phyloP scores from a whole-genome alignment of 108 stramenopile genomes.

The Skeletonema potamos region DNA sequence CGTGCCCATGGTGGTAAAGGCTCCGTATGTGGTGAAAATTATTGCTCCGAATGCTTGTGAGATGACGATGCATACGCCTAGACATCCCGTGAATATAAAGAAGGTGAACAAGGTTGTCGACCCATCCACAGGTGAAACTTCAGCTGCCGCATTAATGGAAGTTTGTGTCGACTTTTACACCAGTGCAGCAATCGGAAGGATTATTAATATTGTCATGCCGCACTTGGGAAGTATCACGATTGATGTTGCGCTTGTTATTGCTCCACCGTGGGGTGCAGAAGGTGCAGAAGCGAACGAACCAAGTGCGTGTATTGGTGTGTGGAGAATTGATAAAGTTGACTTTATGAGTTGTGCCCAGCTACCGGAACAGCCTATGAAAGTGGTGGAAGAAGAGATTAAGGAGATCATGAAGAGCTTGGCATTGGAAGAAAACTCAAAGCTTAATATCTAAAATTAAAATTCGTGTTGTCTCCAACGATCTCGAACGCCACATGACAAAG shows the following conservation, averaged over 20 bases:
- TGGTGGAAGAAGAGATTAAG: conserved; percentile 9
- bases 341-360: conserved; percentile 46
- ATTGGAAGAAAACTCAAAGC: too few relatives aligned
- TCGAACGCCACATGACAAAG: too few relatives aligned
- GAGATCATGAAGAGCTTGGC: conserved; percentile 1
- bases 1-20: conserved; percentile 53
- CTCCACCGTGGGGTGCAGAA: conserved; percentile 30
- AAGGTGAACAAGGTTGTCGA: conserved; percentile 27
- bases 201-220: conserved; percentile 49
- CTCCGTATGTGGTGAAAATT: conserved; percentile 46
- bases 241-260: conserved; percentile 53
- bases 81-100: conserved; percentile 33
- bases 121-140: conserved; percentile 13
- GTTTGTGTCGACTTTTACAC: conserved; percentile 51
- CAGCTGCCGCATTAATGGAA: conserved; percentile 34
- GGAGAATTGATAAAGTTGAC: conserved; percentile 60
- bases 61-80: conserved; percentile 16
- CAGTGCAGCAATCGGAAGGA: conserved; percentile 43
- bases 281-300: conserved; percentile 35
- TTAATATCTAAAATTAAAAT: too few relatives aligned
- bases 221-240: conserved; percentile 42
- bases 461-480: too few relatives aligned
- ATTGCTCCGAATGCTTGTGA: conserved; percentile 50
- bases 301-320: conserved; percentile 53
- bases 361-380: conserved; percentile 23